phyloP scores from a whole-genome alignment of 2,329 filamentous ascomycete species.

The Penicillium hesseltinei region DNA sequence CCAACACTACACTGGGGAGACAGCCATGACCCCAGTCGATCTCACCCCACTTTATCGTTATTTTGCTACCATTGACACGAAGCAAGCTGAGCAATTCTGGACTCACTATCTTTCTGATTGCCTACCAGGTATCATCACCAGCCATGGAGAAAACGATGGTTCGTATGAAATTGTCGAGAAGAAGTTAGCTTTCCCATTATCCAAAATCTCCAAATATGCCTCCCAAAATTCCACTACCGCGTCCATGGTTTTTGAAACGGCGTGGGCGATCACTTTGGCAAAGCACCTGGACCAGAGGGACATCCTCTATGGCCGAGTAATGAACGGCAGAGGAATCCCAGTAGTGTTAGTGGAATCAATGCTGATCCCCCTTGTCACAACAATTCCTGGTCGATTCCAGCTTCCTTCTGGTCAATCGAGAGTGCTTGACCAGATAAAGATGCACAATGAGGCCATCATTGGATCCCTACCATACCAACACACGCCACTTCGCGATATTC shows the following conservation, averaged over 20 bases:
- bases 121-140: background rate
- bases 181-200: background rate
- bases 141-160: background rate
- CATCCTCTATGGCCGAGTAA: conserved; percentile 1
- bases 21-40: background rate
- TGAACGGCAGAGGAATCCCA: conserved; percentile 2
- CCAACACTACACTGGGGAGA: conserved; percentile 11
- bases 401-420: background rate
- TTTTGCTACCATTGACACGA: background rate
- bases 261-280: background rate
- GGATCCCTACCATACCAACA: conserved; percentile 2
- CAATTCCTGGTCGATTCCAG: background rate
- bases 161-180: background rate
- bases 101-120: background rate
- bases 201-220: background rate
- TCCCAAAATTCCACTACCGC: background rate
- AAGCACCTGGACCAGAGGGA: background rate
- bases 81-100: background rate
- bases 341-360: background rate
- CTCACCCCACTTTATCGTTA: conserved; percentile 4
- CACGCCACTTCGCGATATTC: conserved; percentile 2
- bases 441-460: background rate
- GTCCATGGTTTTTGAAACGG: conserved; percentile 2
- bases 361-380: conserved; percentile 4
- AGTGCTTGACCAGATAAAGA: background rate